A percentile compares a stretch with the other conserved stretches of the same genome.
phyloP scores from a whole-genome alignment of 23 red algal species.

The Gracilaria gracilis region DNA sequence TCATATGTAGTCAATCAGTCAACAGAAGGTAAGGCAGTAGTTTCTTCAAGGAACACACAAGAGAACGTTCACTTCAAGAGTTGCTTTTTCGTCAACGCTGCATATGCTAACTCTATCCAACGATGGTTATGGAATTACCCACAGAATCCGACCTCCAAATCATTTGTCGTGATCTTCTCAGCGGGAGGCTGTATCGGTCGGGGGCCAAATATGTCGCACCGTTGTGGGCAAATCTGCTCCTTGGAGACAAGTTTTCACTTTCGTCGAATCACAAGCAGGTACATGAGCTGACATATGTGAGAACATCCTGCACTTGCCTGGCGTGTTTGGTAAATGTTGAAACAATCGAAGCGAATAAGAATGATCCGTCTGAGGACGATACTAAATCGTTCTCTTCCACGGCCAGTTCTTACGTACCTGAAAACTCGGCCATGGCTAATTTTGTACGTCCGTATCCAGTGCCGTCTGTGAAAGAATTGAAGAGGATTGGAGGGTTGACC shows the following conservation, averaged over 20 bases:
- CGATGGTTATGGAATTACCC: background rate
- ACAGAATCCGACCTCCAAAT: conserved; percentile 68
- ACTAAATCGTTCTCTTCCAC: conserved; percentile 34
- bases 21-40: conserved; percentile 56
- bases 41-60: background rate
- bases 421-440: conserved; percentile 73
- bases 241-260: conserved; percentile 53
- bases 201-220: conserved; percentile 51
- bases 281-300: conserved; percentile 70
- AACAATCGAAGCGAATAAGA: background rate
- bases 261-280: conserved; percentile 27
- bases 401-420: conserved; percentile 30
- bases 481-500: conserved; percentile 48
- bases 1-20: conserved; percentile 55
- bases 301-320: conserved; percentile 63
- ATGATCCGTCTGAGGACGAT: conserved; percentile 38
- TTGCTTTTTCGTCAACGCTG: background rate
- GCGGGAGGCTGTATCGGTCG: conserved; percentile 54
- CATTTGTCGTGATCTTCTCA: conserved; percentile 53
- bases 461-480: conserved; percentile 28
- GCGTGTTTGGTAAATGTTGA: conserved; percentile 37
- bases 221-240: conserved; percentile 51
- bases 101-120: background rate
- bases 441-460: conserved; percentile 54
- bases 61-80: too few species aligned